Percentiles rank a stretch among this genome's conserved stretches.
These are phyloP conservation scores for Cornus suecica DNA, from an alignment of 148 eudicot species.

Conservation along the genomic window DNA sequence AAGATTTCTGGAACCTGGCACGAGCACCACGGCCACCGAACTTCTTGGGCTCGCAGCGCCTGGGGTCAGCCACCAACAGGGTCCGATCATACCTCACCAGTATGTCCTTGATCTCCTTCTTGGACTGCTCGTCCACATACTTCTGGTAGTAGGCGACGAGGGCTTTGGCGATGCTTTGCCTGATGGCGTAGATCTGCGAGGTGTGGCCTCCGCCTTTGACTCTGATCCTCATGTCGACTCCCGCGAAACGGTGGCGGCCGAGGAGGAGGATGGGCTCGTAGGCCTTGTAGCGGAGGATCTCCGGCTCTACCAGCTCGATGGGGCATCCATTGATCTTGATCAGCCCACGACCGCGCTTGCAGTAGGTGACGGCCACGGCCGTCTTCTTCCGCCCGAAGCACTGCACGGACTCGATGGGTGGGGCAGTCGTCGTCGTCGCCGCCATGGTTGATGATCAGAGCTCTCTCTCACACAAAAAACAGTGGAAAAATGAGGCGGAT, in stretches of 20 bases:
- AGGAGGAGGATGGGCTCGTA: constrained; percentile 32
- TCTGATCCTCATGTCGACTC: constrained; percentile 29
- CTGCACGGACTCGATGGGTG: constrained; percentile 25
- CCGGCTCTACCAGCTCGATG: constrained; percentile 29
- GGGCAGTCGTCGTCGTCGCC: no score
- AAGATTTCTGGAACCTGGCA: constrained; percentile 31
- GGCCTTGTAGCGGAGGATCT: constrained; percentile 30
- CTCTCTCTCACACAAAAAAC: not conserved
- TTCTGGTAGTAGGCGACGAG: constrained; percentile 32
- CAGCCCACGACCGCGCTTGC: constrained; percentile 37
- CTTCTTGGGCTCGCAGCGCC: constrained; percentile 32
- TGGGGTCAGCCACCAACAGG: constrained; percentile 25
- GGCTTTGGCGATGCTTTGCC: constrained; percentile 25
- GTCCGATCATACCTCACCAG: constrained; percentile 27
- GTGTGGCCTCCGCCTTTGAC: constrained; percentile 32
- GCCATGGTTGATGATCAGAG: constrained; percentile 1
- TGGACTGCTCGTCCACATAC: constrained; percentile 26
- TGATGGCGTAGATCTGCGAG: constrained; percentile 32
- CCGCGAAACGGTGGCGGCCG: constrained; percentile 27
- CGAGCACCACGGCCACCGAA: constrained; percentile 36
- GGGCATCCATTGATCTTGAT: constrained; percentile 41
- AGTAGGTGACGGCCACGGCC: constrained; percentile 31
- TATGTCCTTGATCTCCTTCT: constrained; percentile 35
- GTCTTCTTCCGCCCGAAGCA: constrained; percentile 38
- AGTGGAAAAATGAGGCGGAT: no score